These are phyloP conservation scores for Ceratocystiopsis minuta DNA, from an alignment of 2,329 filamentous ascomycete species.

Conservation along the genomic window DNA sequence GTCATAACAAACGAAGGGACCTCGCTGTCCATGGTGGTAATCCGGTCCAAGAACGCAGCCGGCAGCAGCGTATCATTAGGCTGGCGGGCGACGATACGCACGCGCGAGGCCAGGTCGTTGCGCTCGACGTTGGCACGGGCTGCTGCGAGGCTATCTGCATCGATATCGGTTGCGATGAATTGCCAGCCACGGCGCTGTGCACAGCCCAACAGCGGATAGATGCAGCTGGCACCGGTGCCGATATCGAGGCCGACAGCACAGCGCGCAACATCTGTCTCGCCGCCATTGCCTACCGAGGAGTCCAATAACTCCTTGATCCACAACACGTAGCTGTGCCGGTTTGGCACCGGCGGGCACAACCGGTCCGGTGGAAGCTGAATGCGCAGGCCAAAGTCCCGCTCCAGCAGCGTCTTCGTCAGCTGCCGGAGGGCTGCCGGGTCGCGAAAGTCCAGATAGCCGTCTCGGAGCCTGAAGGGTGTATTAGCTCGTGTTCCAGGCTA, in stretches of 20 bases:
- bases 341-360: slow-evolving; percentile 68
- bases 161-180: slow-evolving; percentile 64
- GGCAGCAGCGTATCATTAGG: slow-evolving; percentile 40
- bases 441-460: slow-evolving; percentile 55
- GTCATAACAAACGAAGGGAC: slow-evolving; percentile 54
- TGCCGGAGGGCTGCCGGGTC: slow-evolving; percentile 61
- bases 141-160: slow-evolving; percentile 46
- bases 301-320: slow-evolving; percentile 77
- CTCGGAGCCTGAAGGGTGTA: slow-evolving; percentile 16
- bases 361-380: slow-evolving; percentile 59
- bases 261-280: slow-evolving; percentile 11
- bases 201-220: slow-evolving; percentile 75
- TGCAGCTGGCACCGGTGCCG: slow-evolving; percentile 77
- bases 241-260: slow-evolving; percentile 57
- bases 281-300: slow-evolving; percentile 28
- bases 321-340: slow-evolving; percentile 72
- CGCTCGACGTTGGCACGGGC: slow-evolving; percentile 47
- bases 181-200: slow-evolving; percentile 48
- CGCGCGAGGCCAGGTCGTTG: slow-evolving; percentile 47
- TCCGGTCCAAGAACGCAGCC: slow-evolving; percentile 11
- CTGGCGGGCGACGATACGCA: slow-evolving; percentile 41
- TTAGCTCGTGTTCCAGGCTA: not conserved
- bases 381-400: slow-evolving; percentile 52
- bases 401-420: slow-evolving; percentile 63
- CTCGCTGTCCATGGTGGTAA: slow-evolving; percentile 30